Evolutionary conservation across 164 flowering plant genomes (phyloP), one percentile per base, ranked within the genome.

Genomic region (Nymphaea thermarum): DNA sequence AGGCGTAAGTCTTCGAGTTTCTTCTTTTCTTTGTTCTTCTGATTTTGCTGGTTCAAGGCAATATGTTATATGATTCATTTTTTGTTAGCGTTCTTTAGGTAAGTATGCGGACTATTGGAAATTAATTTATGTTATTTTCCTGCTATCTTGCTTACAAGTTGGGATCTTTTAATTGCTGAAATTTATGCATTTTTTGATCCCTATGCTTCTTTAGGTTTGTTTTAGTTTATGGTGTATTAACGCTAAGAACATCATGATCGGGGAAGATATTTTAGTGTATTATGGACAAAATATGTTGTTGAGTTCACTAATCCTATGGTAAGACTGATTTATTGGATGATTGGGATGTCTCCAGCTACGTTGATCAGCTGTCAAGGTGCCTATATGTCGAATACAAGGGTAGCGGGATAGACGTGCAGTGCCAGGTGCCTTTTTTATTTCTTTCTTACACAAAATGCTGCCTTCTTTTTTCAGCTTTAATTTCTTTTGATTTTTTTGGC

Each of bases 381-480:
- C 81, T 83, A 41, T 74, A 77, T 70, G 85, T 84, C 12, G 88
- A 84, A 67, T 86, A 84, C 80, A 83, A 83, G 77, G 78, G 75
- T 43, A 80, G 71, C 10, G 90, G 90, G 53, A 86, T 86, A 45
- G 88, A 84, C 67, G 85, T 84, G 70, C 90, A 86, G 76, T 84
- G 88, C 63, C 98, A 91, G 96, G 97, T 91, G 77, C 14, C 36
- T 44, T 41, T 25, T 25, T 25, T 8, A 62, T 64, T 62, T 53
- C 5, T 43, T 60, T 42, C 51, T 25, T 65, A 25, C 6, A 57
- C 42, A 3, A 17, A 62, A 2, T 62, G 66, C 43, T 42, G 63
- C 25, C 6, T 36, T 16, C 41, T 1, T 59, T 14, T 15, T 60
- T 4, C 14, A 17, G 18, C 44, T 2, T 64, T 12, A 45, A 6